A percentile compares a stretch with the other conserved stretches of the same genome.
phyloP scores from a whole-genome alignment of 495 filamentous ascomycete genomes.

The Penicillium atrosanguineum region DNA sequence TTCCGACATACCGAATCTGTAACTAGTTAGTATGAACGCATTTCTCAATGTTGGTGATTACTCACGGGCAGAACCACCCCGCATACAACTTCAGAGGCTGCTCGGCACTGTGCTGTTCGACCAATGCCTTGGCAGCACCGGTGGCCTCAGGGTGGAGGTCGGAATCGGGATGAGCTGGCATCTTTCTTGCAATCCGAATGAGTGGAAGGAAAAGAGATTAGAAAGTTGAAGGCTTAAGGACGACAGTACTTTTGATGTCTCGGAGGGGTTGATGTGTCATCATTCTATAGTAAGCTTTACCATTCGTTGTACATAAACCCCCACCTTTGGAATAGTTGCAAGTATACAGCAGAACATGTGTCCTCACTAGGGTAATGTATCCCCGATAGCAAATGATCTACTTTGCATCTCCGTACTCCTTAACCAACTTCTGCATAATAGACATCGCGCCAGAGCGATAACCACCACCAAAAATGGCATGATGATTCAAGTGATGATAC shows the following conservation, averaged over 20 bases:
- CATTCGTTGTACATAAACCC: neutral
- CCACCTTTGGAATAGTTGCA: neutral
- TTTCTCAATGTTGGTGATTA: neutral
- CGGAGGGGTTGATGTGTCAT: neutral
- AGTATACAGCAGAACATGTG: no score
- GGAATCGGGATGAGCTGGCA: constrained; percentile 38
- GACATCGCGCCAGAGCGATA: constrained; percentile 70
- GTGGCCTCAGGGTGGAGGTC: constrained; percentile 52
- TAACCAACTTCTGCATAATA: constrained; percentile 68
- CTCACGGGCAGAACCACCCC: constrained; percentile 61
- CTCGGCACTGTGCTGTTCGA: constrained; percentile 46
- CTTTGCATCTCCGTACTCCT: constrained; percentile 56
- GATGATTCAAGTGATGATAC: constrained; percentile 89
- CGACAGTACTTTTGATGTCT: neutral
- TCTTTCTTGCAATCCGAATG: neutral
- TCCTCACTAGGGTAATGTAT: neutral
- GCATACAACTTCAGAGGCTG: constrained; percentile 60
- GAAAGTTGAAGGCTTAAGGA: neutral
- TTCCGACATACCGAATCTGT: constrained; percentile 28
- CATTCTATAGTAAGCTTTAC: neutral
- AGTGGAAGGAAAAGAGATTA: neutral
- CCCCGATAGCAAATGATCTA: neutral
- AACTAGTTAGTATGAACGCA: constrained; percentile 10
- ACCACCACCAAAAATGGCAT: constrained; percentile 76
- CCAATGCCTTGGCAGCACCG: constrained; percentile 46